A percentile compares a stretch with the other conserved stretches of the same genome.
Conservation (phyloP, 768 basidiomycete genomes). For the Ephemerocybe angulata region DNA sequence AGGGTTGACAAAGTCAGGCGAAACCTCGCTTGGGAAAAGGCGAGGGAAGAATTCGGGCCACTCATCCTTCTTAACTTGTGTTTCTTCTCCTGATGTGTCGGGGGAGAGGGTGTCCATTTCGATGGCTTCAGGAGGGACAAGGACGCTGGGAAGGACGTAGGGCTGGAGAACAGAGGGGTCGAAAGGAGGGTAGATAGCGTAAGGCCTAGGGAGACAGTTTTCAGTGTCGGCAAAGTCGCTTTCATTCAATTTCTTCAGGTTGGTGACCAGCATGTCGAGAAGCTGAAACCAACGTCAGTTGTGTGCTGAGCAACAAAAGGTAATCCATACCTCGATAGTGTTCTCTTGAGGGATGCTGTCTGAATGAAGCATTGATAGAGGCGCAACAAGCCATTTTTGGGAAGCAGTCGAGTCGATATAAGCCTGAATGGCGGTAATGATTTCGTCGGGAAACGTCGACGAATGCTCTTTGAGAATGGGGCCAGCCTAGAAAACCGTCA, state of each 20-base stretch:
- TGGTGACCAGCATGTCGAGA: constrained; percentile 66
- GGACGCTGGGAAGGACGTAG: constrained; percentile 70
- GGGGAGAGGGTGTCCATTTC: constrained; percentile 64
- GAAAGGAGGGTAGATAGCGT: constrained; percentile 44
- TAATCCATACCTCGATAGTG: constrained; percentile 54
- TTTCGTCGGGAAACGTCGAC: constrained; percentile 55
- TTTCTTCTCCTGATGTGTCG: constrained; percentile 56
- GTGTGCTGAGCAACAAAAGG: background rate
- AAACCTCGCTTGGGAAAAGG: constrained; percentile 67
- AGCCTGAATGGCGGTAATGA: constrained; percentile 67
- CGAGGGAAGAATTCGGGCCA: constrained; percentile 72
- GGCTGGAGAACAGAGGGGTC: constrained; percentile 38
- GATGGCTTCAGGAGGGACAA: constrained; percentile 86
- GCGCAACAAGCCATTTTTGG: constrained; percentile 64
- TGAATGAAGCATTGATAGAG: constrained; percentile 51
- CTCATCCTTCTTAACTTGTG: constrained; percentile 74
- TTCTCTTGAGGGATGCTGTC: constrained; percentile 41
- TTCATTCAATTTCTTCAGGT: constrained; percentile 58
- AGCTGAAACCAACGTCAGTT: constrained; percentile 43
- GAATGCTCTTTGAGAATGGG: constrained; percentile 58
- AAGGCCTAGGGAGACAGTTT: constrained; percentile 63
- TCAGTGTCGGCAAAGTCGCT: constrained; percentile 56
- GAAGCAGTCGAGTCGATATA: constrained; percentile 61
- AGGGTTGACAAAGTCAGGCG: constrained; percentile 70
- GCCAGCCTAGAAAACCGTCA: constrained; percentile 53